Evolutionary conservation across 78 protist species (phyloP).

Genomic region (Bigelowiella natans): DNA sequence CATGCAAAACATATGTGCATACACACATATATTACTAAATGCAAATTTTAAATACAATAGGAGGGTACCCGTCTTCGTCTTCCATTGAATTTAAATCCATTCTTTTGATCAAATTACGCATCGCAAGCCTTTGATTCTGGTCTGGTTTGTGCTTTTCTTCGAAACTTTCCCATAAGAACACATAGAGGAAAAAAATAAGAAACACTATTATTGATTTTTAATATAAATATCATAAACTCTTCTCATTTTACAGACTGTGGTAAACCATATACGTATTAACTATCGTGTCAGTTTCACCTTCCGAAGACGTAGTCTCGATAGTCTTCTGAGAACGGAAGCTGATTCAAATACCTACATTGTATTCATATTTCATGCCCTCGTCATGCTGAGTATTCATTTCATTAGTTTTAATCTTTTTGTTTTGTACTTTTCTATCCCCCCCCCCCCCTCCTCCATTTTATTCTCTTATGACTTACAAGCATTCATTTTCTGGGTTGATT

Average conservation of each 20-base stretch:
- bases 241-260: not conserved
- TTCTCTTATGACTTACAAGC: too few species aligned
- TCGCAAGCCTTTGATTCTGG: not conserved
- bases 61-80: not conserved
- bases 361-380: too few species aligned
- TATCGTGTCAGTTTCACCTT: not conserved
- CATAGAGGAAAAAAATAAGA: too few species aligned
- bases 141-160: not conserved
- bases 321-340: not conserved
- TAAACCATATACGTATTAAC: not conserved
- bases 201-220: not conserved
- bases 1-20: not conserved
- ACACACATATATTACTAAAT: not conserved
- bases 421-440: too few species aligned
- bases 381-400: too few species aligned
- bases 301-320: not conserved
- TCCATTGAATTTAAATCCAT: not conserved
- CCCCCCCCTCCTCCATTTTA: too few species aligned
- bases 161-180: too few species aligned
- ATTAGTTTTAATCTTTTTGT: too few species aligned
- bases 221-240: not conserved
- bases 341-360: not conserved
- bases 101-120: not conserved
- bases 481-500: too few species aligned
- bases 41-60: not conserved